Conservation (phyloP, 805 yeast genomes). For the Saccharomyces jurei region DNA sequence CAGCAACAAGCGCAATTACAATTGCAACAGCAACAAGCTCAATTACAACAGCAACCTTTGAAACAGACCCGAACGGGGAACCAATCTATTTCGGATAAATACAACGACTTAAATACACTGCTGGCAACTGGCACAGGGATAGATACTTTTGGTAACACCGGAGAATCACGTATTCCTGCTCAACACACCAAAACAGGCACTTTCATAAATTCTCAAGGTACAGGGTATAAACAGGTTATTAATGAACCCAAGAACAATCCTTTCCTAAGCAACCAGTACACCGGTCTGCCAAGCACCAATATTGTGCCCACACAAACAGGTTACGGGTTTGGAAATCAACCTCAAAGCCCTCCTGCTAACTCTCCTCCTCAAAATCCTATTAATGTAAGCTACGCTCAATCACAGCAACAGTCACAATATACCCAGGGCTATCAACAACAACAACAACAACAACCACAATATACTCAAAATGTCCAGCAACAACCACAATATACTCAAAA, state of each 20-base stretch:
- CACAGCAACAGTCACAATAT: conserved; percentile 1
- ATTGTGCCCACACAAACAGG: conserved; percentile 84
- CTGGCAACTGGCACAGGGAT: conserved; percentile 83
- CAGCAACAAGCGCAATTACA: conserved; percentile 1
- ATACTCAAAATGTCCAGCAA: neutral
- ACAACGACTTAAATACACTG: conserved; percentile 68
- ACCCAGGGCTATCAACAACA: conserved; percentile 1
- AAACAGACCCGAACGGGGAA: conserved; percentile 45
- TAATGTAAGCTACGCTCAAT: neutral
- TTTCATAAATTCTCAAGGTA: conserved; percentile 82
- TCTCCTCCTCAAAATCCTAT: neutral
- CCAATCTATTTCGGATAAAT: conserved; percentile 45
- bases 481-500: neutral
- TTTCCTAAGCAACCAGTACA: conserved; percentile 54
- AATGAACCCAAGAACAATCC: conserved; percentile 35
- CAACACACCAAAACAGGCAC: conserved; percentile 79
- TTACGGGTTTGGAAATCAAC: conserved; percentile 84
- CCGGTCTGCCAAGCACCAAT: conserved; percentile 57
- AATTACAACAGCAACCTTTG: conserved; percentile 30
- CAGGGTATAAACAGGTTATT: conserved; percentile 54
- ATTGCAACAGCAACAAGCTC: neutral
- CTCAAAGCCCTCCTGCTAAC: conserved; percentile 10
- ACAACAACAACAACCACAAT: conserved; percentile 1
- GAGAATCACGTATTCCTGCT: conserved; percentile 67
- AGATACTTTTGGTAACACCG: conserved; percentile 61